A percentile compares a stretch with the other conserved stretches of the same genome.
Evolutionary conservation across 2,329 filamentous ascomycete genomes (phyloP).

Genomic region (Cryphonectria carpinicola): DNA sequence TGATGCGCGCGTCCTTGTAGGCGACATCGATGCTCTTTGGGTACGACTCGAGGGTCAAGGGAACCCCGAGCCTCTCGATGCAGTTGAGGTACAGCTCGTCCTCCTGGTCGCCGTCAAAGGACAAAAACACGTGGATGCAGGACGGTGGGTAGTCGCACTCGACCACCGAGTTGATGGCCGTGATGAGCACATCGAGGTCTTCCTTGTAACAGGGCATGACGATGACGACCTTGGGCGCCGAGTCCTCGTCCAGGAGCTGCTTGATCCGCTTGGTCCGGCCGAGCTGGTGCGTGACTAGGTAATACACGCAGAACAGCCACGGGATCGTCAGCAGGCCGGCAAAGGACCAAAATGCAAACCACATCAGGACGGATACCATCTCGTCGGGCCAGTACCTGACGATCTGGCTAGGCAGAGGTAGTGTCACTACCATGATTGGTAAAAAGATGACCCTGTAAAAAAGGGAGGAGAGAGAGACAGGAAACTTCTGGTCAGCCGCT

Average conservation of each 20-base stretch:
- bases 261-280: conserved; percentile 83
- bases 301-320: conserved; percentile 92
- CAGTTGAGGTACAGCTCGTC: conserved; percentile 89
- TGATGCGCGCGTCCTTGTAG: conserved; percentile 82
- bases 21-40: conserved; percentile 89
- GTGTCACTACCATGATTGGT: conserved; percentile 90
- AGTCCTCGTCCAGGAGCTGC: conserved; percentile 79
- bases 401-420: conserved; percentile 77
- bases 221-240: conserved; percentile 90
- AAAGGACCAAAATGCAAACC: conserved; percentile 96
- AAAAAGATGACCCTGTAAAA: conserved; percentile 74
- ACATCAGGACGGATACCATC: conserved; percentile 78
- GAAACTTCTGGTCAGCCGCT: not conserved
- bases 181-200: conserved; percentile 79
- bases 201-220: conserved; percentile 98
- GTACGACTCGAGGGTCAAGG: conserved; percentile 74
- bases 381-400: conserved; percentile 70
- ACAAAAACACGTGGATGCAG: conserved; percentile 93
- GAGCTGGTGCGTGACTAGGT: conserved; percentile 84
- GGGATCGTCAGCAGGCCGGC: conserved; percentile 82
- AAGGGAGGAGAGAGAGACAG: rapidly evolving
- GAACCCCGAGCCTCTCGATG: conserved; percentile 81
- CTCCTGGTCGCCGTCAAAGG: conserved; percentile 88
- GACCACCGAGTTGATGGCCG: conserved; percentile 88
- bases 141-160: conserved; percentile 91